Conservation (phyloP, 306 rosid genomes). For the Dalbergia cochinchinensis region DNA sequence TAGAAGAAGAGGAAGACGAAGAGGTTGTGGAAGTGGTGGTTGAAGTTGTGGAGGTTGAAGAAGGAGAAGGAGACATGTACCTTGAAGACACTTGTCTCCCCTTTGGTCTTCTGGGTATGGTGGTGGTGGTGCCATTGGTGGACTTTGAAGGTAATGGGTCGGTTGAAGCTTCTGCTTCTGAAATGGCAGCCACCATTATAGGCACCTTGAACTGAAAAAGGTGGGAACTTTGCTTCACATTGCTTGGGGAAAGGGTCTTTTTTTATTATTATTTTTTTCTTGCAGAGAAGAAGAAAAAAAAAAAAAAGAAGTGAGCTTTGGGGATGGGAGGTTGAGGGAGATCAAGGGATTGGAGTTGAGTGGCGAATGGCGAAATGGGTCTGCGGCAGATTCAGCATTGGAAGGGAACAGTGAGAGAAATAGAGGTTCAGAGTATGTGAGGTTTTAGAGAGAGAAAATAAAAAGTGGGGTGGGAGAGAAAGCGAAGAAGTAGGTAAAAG, state of each 20-base stretch:
- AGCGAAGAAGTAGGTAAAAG: slow-evolving; percentile 55
- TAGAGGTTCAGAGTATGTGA: slow-evolving; percentile 34
- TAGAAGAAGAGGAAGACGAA: slow-evolving; percentile 67
- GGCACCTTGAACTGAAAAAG: slow-evolving; percentile 38
- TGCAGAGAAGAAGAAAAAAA: not conserved
- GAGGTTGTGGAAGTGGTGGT: slow-evolving; percentile 66
- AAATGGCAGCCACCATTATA: slow-evolving; percentile 97
- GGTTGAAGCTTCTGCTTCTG: slow-evolving; percentile 64
- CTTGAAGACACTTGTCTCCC: slow-evolving; percentile 93
- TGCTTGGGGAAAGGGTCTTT: slow-evolving; percentile 32
- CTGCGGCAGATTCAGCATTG: slow-evolving; percentile 55
- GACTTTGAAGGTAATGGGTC: slow-evolving; percentile 35
- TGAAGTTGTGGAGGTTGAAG: slow-evolving; percentile 72
- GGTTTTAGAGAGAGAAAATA: slow-evolving; percentile 39
- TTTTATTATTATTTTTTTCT: too few species aligned
- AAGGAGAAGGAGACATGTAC: slow-evolving; percentile 92
- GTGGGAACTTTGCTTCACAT: slow-evolving; percentile 56
- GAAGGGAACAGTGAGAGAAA: slow-evolving; percentile 51
- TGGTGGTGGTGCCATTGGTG: slow-evolving; percentile 27
- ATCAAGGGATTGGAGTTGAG: slow-evolving; percentile 45
- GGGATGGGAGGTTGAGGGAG: slow-evolving; percentile 20
- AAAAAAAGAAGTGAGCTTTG: slow-evolving; percentile 42
- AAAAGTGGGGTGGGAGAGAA: slow-evolving; percentile 36
- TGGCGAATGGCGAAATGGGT: slow-evolving; percentile 44
- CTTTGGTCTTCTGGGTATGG: slow-evolving; percentile 65